Base-by-base conservation (phyloP, 2,329 filamentous ascomycete species). In the Tricladium varicosporioides region DNA sequence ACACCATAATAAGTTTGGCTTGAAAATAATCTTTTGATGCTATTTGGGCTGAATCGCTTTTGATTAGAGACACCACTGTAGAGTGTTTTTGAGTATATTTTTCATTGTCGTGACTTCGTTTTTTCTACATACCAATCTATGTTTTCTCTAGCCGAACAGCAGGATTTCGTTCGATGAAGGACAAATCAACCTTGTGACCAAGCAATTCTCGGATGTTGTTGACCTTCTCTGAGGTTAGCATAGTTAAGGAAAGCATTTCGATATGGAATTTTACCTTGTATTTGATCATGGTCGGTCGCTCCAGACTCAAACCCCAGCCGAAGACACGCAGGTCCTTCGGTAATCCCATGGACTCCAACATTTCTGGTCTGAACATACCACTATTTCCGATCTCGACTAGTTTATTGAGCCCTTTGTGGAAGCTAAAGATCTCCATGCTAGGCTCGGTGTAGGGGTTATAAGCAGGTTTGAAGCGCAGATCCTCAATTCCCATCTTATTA, bases 321-420 rank as follows among this genome's bases (percentile, higher is more conserved):
- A 96, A 97, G 9, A 97, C 92, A 61, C 89, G 81, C 85, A 97
- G 85, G 69, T 96, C 89, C 75, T 87, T 91, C 19, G 92, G 92
- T 69, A 97, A 75, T 33, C 93, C 93, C 92, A 97, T 96, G 5
- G 92, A 80, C 75, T 96, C 89, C 69, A 97, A 75, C 93, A 97
- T 97, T 76, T 99, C 94, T 1, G 94, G 92, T 64, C 94, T 83
- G 85, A 99, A 99, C 92, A 99, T 97, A 62, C 94, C 94, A 67
- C 88, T 93, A 78, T 99, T 97, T 59, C 94, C 94, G 71, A 97
- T 97, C 78, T 97, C 94, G 22, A 97, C 91, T 77, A 95, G 88
- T 79, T 96, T 96, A 68, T 84, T 84, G 50, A 97, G 78, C 2
- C 92, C 93, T 69, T 88, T 84, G 79, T 97, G 94, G 79, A 88